phyloP scores from a whole-genome alignment of 2,329 filamentous ascomycete genomes.

The Blastomyces silverae region DNA sequence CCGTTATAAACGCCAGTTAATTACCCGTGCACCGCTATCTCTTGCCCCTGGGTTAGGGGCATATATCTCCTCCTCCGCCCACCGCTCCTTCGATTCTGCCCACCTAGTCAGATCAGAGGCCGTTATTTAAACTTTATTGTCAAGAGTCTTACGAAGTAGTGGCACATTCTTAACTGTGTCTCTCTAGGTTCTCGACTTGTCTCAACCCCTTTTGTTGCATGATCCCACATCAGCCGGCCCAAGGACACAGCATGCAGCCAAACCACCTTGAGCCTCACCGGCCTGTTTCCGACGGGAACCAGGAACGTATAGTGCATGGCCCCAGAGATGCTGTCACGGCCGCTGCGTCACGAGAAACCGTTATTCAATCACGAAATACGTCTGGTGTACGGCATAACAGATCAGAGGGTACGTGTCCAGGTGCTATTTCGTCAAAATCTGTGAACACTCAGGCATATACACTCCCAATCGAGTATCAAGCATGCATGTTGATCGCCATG shows the following conservation, averaged over 20 bases:
- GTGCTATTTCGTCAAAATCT: conserved; percentile 5
- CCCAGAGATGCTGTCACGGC: conserved; percentile 29
- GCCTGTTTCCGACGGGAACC: conserved; percentile 28
- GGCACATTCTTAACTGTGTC: not conserved
- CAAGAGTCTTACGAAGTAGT: not conserved
- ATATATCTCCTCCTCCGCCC: not conserved
- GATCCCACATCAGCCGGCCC: not conserved
- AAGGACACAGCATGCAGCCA: conserved; percentile 33
- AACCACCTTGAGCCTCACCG: conserved; percentile 36
- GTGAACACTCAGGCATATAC: not conserved
- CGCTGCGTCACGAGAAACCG: conserved; percentile 29
- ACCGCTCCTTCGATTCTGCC: not conserved
- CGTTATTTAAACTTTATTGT: not conserved
- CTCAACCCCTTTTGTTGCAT: not conserved
- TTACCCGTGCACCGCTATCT: not conserved
- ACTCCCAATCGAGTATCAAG: conserved; percentile 3
- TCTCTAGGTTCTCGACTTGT: not conserved
- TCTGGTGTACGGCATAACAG: conserved; percentile 34
- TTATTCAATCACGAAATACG: conserved; percentile 31
- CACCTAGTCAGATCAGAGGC: not conserved
- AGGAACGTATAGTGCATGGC: conserved; percentile 30
- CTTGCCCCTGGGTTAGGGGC: not conserved
- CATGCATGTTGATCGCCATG: conserved; percentile 12
- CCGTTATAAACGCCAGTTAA: not conserved
- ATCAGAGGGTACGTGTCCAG: conserved; percentile 38